Evolutionary conservation across 2,329 filamentous ascomycete species (phyloP), one percentile per base, ranked within the genome.

Genomic region (Pestalotiopsis sp.): DNA sequence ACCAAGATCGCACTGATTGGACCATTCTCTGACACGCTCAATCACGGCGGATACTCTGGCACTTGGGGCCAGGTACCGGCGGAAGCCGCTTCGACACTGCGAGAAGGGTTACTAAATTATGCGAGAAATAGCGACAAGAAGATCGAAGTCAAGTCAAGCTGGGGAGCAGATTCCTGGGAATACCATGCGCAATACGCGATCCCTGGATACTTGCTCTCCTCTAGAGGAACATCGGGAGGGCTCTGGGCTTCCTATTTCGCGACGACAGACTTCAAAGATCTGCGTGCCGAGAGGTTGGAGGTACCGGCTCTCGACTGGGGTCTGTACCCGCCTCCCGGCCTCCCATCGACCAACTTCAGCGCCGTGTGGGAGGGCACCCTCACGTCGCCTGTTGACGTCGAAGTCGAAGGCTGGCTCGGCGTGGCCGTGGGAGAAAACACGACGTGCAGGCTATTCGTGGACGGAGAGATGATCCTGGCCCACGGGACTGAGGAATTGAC

Each of bases 1-100:
- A 74, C 71, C 35, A 80, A 74, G 17, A 76, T 82, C 20, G 80
- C 81, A 3, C 74, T 82, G 6, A 74, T 83, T 13, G 81, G 81
- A 0, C 81, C 81, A 1, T 83, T 80, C 66, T 66, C 75, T 3
- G 81, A 83, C 66, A 74, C 74, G 7, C 73, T 83, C 56, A 82
- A 83, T 69, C 83, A 81, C 68, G 81, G 81, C 2, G 81, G 80
- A 66, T 83, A 83, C 66, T 81, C 81, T 1, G 81, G 81, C 1
- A 71, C 75, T 68, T 82, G 77, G 72, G 81, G 81, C 0, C 78
- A 79, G 57, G 80, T 79, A 61, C 81, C 81, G 1, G 78, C 78
- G 0, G 69, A 70, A n/a, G 73, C 78, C 14, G 78, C 81, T 1
- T 76, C 75, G 30, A 83, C 81, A 0, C 74, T 83, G 0, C 76